Evolutionary conservation across 352 stramenopile species (phyloP).

Genomic region (Phytopythium delawarense): DNA sequence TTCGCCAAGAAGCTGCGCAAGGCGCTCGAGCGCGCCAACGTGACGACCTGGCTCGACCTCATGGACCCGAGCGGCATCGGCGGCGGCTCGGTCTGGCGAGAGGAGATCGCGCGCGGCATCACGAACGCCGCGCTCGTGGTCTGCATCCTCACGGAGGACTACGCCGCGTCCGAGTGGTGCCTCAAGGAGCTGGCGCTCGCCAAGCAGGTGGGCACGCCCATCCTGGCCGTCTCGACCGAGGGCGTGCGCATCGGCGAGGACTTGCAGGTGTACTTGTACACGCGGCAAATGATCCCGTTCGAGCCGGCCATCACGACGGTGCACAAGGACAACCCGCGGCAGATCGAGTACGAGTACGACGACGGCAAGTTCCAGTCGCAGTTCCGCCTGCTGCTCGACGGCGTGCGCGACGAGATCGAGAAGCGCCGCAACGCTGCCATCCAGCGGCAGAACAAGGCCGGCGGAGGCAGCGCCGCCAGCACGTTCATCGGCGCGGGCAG

Average conservation of each 20-base stretch:
- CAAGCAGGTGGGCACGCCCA: slow-evolving; percentile 76
- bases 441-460: slow-evolving; percentile 35
- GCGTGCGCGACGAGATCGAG: slow-evolving; percentile 80
- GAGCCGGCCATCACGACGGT: slow-evolving; percentile 60
- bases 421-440: slow-evolving; percentile 53
- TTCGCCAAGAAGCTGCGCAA: slow-evolving; percentile 79
- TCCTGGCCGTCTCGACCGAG: slow-evolving; percentile 71
- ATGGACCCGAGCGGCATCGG: slow-evolving; percentile 86
- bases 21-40: slow-evolving; percentile 61
- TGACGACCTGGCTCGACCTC: slow-evolving; percentile 84
- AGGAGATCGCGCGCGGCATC: slow-evolving; percentile 78
- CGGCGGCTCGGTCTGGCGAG: slow-evolving; percentile 74
- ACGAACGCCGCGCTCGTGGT: slow-evolving; percentile 71
- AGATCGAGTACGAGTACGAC: slow-evolving; percentile 83
- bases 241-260: slow-evolving; percentile 62
- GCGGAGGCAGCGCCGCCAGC: slow-evolving; percentile 20
- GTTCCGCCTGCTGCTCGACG: slow-evolving; percentile 74
- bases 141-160: slow-evolving; percentile 78
- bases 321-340: slow-evolving; percentile 44
- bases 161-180: slow-evolving; percentile 77
- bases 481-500: slow-evolving; percentile 6
- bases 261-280: slow-evolving; percentile 83
- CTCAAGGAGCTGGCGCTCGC: slow-evolving; percentile 79
- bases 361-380: slow-evolving; percentile 65
- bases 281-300: slow-evolving; percentile 76